Percentiles rank a stretch among this genome's conserved stretches.
Conservation (phyloP, 176 grass and related monocot species). For the Oryza meyeriana region DNA sequence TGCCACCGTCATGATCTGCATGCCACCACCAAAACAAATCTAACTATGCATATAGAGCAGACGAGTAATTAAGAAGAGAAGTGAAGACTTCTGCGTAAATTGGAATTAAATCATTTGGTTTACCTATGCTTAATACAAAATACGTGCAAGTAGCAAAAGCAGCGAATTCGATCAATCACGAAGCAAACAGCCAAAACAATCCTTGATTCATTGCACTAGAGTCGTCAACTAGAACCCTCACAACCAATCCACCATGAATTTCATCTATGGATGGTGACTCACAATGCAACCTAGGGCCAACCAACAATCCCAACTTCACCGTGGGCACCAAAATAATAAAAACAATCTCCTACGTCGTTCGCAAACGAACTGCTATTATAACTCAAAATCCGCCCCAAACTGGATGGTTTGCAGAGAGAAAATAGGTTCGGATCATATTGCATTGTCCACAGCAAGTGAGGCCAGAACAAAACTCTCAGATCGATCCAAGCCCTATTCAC, state of each 20-base stretch:
- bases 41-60: neutral
- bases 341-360: neutral
- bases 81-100: too few species aligned
- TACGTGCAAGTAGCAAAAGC: too few species aligned
- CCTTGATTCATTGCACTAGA: neutral
- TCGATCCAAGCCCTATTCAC: neutral
- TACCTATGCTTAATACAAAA: too few species aligned
- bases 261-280: neutral
- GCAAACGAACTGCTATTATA: neutral
- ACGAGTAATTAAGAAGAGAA: too few species aligned
- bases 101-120: too few species aligned
- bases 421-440: accelerated
- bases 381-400: neutral
- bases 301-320: neutral
- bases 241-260: neutral
- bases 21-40: slow-evolving; percentile 18
- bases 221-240: neutral
- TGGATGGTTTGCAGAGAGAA: neutral
- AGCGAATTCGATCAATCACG: neutral
- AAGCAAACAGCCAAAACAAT: neutral
- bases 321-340: neutral
- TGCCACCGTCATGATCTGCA: slow-evolving; percentile 86
- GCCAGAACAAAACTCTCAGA: neutral
- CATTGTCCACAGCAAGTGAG: neutral
- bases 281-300: neutral